Evolutionary conservation across 164 flowering plant species (phyloP).

Genomic region (Kalanchoe fedtschenkoi): DNA sequence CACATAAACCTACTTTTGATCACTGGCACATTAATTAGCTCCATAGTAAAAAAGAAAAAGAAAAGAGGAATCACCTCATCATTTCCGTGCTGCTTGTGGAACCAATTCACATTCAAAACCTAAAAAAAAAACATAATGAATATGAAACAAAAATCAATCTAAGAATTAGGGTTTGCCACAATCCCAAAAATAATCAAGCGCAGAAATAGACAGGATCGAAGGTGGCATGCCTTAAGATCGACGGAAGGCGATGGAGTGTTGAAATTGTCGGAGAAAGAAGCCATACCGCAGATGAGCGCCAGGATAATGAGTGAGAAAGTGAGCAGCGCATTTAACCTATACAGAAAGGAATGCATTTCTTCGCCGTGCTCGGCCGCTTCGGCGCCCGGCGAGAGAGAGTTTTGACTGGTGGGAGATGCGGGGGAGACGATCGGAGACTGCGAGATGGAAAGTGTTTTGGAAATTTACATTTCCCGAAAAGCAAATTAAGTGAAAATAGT

Average conservation of each 20-base stretch:
- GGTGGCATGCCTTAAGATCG: slow-evolving; percentile 41
- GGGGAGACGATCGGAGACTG: background rate
- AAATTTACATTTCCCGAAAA: background rate
- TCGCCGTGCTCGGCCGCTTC: background rate
- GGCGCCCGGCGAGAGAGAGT: background rate
- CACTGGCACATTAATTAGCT: background rate
- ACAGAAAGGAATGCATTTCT: slow-evolving; percentile 72
- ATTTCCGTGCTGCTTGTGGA: slow-evolving; percentile 71
- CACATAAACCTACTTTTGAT: background rate
- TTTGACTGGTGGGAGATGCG: background rate
- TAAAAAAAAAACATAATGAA: too few relatives aligned
- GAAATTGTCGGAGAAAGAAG: slow-evolving; percentile 74
- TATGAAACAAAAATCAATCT: background rate
- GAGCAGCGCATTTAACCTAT: slow-evolving; percentile 72
- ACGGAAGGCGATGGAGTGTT: slow-evolving; percentile 55
- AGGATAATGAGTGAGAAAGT: slow-evolving; percentile 72
- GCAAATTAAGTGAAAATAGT: background rate
- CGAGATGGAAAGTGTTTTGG: background rate
- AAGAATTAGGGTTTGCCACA: background rate
- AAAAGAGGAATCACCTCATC: slow-evolving; percentile 49
- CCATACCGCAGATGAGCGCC: slow-evolving; percentile 69
- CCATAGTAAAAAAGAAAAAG: background rate
- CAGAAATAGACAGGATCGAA: background rate
- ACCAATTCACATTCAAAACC: slow-evolving; percentile 77
- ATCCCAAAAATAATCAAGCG: background rate